These are phyloP conservation scores for Scheffersomyces spartinae DNA, from an alignment of 805 yeast species.

Conservation along the genomic window DNA sequence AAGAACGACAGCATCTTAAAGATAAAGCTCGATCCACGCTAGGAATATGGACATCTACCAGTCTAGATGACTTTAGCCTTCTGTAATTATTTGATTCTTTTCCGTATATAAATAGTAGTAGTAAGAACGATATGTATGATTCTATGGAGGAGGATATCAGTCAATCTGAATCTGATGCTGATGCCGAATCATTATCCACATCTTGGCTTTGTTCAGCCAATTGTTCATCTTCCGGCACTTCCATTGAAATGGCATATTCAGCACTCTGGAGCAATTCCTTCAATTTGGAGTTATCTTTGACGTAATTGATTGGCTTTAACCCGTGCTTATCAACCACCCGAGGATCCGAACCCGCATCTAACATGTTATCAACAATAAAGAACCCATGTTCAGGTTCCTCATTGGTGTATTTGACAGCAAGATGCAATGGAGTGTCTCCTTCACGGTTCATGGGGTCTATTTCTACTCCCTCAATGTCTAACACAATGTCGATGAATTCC, in stretches of 20 bases:
- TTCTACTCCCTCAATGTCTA: slow-evolving; percentile 86
- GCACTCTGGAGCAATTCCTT: slow-evolving; percentile 66
- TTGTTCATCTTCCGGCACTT: slow-evolving; percentile 14
- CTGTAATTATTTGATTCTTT: too few species aligned
- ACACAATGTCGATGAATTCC: slow-evolving; percentile 70
- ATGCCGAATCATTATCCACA: slow-evolving; percentile 21
- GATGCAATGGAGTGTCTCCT: slow-evolving; percentile 84
- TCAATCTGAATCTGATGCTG: slow-evolving; percentile 23
- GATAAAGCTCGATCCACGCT: slow-evolving; percentile 14
- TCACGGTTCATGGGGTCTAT: slow-evolving; percentile 71
- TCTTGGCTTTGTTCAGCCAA: slow-evolving; percentile 19
- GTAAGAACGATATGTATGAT: background rate
- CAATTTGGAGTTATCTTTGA: slow-evolving; percentile 41
- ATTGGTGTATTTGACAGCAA: slow-evolving; percentile 64
- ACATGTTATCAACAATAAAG: slow-evolving; percentile 63
- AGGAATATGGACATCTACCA: slow-evolving; percentile 37
- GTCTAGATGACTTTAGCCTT: slow-evolving; percentile 27
- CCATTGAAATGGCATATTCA: slow-evolving; percentile 53
- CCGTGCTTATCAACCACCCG: slow-evolving; percentile 22
- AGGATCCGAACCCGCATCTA: slow-evolving; percentile 90
- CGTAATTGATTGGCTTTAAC: slow-evolving; percentile 61
- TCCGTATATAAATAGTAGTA: background rate
- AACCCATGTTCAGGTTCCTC: slow-evolving; percentile 81
- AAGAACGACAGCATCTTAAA: slow-evolving; percentile 18
- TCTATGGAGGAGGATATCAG: background rate